Conservation (phyloP, 768 basidiomycete species). For the Rhodotorula babjevae region DNA sequence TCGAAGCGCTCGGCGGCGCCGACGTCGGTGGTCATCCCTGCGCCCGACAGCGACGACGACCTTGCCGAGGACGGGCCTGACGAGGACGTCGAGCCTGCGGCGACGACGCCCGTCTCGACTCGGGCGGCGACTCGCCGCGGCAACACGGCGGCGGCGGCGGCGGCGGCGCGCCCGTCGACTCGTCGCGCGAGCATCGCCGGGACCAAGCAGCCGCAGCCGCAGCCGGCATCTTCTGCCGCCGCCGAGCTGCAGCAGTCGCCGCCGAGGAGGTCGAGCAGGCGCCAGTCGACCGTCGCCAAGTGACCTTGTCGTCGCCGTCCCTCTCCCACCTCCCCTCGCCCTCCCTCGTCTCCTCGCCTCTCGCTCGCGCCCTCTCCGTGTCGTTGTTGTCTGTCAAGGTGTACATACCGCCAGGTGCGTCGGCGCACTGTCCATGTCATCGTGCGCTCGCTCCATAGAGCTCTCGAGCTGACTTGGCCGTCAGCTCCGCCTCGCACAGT, state of each 20-base stretch:
- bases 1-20: neutral
- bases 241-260: constrained; percentile 1
- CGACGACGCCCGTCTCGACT: neutral
- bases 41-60: neutral
- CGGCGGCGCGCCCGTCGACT: neutral
- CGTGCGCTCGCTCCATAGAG: neutral
- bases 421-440: neutral
- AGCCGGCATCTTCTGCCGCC: too few species aligned
- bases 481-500: neutral
- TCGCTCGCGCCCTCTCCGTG: neutral
- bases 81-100: neutral
- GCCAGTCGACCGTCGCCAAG: neutral
- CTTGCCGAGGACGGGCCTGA: neutral
- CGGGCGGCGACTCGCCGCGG: neutral
- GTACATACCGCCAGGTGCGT: constrained; percentile 1
- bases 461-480: too few species aligned
- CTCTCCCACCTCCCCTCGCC: too few species aligned
- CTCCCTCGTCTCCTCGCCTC: neutral
- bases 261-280: neutral
- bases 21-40: neutral
- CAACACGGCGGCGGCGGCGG: neutral
- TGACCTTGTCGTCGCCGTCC: neutral
- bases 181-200: neutral
- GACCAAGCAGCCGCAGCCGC: neutral
- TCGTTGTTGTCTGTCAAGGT: neutral